These are phyloP conservation scores for Lentinula boryana DNA, from an alignment of 768 basidiomycete species.

Conservation along the genomic window DNA sequence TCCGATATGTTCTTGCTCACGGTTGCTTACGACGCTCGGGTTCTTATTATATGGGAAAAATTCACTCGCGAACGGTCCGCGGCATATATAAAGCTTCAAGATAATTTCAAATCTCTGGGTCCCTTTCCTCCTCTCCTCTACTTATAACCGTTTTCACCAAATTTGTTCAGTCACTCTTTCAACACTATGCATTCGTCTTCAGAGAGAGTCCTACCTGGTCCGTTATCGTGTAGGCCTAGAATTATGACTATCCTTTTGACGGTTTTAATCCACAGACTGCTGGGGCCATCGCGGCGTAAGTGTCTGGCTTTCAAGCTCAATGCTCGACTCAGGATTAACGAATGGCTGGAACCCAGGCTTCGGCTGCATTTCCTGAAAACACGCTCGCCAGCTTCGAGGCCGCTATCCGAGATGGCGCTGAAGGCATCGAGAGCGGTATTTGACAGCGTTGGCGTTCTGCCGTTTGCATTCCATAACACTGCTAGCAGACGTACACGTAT, in stretches of 20 bases:
- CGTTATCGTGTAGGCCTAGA: not conserved
- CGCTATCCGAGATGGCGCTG: slow-evolving; percentile 91
- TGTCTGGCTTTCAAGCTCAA: not conserved
- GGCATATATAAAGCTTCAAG: not conserved
- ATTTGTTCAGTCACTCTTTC: not conserved
- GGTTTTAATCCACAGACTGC: slow-evolving; percentile 47
- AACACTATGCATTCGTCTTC: not conserved
- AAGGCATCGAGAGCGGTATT: slow-evolving; percentile 97
- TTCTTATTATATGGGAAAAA: not conserved
- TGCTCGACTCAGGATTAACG: not conserved
- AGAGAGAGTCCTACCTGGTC: slow-evolving; percentile 3
- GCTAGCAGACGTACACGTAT: slow-evolving; percentile 89
- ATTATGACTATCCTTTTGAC: not conserved
- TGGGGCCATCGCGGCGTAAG: slow-evolving; percentile 39
- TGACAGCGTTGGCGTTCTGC: slow-evolving; percentile 26
- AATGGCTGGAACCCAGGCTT: slow-evolving; percentile 49
- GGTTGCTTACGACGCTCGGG: not conserved
- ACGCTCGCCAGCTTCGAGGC: slow-evolving; percentile 93
- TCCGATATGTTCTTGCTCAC: not conserved
- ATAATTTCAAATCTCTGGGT: not conserved
- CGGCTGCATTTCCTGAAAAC: slow-evolving; percentile 86
- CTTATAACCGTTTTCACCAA: not conserved
- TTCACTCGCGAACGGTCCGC: not conserved
- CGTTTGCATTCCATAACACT: slow-evolving; percentile 42
- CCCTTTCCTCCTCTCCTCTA: not conserved